Conservation (phyloP, 768 basidiomycete species). For the Suillus discolor region DNA sequence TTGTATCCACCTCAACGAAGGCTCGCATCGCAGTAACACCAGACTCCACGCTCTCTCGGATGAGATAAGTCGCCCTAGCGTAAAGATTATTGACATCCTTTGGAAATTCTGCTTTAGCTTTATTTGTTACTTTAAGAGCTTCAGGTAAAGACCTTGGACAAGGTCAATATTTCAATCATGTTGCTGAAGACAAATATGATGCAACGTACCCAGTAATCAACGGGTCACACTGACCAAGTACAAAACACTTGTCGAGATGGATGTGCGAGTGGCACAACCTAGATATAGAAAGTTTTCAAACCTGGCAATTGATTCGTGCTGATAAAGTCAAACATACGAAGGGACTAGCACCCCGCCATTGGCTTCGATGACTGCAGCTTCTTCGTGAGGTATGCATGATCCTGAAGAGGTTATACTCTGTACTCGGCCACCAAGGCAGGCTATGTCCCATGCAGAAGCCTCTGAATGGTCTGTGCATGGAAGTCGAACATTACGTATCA, state of each 20-base stretch:
- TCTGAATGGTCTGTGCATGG: constrained; percentile 30
- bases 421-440: constrained; percentile 33
- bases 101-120: constrained; percentile 54
- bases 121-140: constrained; percentile 53
- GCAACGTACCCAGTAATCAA: constrained; percentile 52
- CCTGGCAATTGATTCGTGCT: constrained; percentile 17
- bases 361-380: constrained; percentile 22
- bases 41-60: constrained; percentile 57
- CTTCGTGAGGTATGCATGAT: background rate
- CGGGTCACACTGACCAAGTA: constrained; percentile 55
- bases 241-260: constrained; percentile 71
- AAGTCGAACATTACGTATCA: constrained; percentile 33
- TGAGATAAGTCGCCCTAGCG: constrained; percentile 52
- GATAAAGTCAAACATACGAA: constrained; percentile 25
- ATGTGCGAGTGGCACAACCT: constrained; percentile 65
- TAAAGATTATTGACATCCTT: constrained; percentile 47
- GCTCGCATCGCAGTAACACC: constrained; percentile 70
- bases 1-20: constrained; percentile 65
- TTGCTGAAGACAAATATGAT: constrained; percentile 2
- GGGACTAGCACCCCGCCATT: constrained; percentile 34
- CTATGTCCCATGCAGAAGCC: constrained; percentile 34
- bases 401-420: constrained; percentile 22
- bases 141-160: constrained; percentile 52
- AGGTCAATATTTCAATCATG: background rate
- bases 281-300: background rate